These are phyloP conservation scores for Alternaria dauci DNA, from an alignment of 2,329 filamentous ascomycete genomes.

Conservation along the genomic window DNA sequence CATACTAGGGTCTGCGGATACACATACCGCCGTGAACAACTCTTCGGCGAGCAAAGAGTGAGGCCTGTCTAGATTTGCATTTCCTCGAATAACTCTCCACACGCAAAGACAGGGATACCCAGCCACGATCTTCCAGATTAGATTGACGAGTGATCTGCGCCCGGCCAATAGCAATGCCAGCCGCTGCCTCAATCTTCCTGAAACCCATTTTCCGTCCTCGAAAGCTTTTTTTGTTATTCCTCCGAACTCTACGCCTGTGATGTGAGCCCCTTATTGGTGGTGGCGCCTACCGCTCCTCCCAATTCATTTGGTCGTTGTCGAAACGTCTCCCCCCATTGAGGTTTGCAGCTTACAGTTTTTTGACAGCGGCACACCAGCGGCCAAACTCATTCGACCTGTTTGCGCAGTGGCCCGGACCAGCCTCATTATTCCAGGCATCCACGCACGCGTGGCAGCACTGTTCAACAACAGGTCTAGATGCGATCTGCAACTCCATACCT, in stretches of 20 bases:
- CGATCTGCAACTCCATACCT: constrained; percentile 6
- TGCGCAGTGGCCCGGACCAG: constrained; percentile 28
- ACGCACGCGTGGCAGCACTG: constrained; percentile 11
- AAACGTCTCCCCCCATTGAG: constrained; percentile 20
- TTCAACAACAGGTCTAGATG: background rate
- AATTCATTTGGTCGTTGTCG: constrained; percentile 14
- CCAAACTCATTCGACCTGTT: constrained; percentile 25
- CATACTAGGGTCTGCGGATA: constrained; percentile 33
- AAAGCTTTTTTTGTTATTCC: constrained; percentile 27
- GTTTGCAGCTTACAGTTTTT: constrained; percentile 21
- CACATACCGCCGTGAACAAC: constrained; percentile 1
- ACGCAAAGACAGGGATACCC: constrained; percentile 34
- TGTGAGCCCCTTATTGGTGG: constrained; percentile 23
- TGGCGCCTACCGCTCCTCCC: constrained; percentile 22
- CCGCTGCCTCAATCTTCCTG: constrained; percentile 27
- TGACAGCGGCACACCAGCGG: constrained; percentile 42
- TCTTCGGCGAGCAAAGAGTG: constrained; percentile 7
- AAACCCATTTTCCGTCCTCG: constrained; percentile 36
- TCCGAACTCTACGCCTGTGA: constrained; percentile 24
- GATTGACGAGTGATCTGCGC: constrained; percentile 48
- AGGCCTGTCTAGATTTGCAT: constrained; percentile 11
- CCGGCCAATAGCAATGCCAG: constrained; percentile 37
- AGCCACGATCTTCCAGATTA: constrained; percentile 41
- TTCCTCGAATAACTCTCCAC: constrained; percentile 14
- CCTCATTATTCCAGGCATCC: constrained; percentile 13